Conservation (phyloP, 1,284 basidiomycete species). For the Lignosus rhinocerotis region DNA sequence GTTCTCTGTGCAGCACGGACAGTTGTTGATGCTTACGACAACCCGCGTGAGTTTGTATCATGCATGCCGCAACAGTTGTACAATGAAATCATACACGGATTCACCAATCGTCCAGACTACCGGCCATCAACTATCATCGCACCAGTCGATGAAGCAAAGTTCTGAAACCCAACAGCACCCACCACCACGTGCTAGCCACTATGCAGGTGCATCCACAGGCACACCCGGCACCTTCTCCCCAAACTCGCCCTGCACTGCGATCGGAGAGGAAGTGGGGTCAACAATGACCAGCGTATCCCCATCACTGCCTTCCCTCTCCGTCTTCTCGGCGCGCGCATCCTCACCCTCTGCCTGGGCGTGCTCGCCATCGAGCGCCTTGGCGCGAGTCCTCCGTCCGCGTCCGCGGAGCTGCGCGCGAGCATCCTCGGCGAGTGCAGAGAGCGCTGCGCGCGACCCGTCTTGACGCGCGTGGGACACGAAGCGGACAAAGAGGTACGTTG, state of each 20-base stretch:
- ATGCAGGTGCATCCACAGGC: not conserved
- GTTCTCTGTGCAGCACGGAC: too few species aligned
- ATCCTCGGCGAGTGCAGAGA: slow-evolving; percentile 11
- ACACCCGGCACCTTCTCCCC: slow-evolving; percentile 3
- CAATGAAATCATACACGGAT: too few species aligned
- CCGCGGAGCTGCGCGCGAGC: slow-evolving; percentile 7
- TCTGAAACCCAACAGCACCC: not conserved
- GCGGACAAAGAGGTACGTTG: slow-evolving; percentile 13
- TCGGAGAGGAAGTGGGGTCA: not conserved
- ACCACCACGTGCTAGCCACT: not conserved
- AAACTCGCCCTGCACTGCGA: not conserved
- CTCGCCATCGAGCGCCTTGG: not conserved
- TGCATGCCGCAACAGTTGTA: too few species aligned
- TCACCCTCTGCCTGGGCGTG: not conserved
- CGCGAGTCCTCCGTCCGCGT: not conserved
- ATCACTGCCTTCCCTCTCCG: not conserved
- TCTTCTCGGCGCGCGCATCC: not conserved
- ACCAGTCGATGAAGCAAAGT: not conserved
- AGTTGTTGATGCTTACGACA: too few species aligned
- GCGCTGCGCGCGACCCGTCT: slow-evolving; percentile 9
- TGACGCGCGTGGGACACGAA: slow-evolving; percentile 10
- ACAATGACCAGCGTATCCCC: not conserved
- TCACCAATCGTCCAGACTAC: too few species aligned
- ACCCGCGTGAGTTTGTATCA: too few species aligned
- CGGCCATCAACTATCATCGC: too few species aligned